Base-by-base conservation (phyloP, 371 early-diverging fungal species). In the Mortierella polycephala region DNA sequence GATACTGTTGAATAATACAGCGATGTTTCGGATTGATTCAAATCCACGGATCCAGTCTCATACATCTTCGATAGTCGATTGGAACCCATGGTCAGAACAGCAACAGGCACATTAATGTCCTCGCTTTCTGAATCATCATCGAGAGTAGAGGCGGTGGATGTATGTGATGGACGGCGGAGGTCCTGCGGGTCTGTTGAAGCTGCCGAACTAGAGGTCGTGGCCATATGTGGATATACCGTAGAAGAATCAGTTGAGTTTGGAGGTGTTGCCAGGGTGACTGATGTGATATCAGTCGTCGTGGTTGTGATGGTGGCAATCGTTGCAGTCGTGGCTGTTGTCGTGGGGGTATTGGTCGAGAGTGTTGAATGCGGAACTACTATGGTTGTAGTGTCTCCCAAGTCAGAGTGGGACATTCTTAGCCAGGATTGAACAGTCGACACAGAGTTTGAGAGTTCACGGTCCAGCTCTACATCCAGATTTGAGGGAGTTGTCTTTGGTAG, bases 121-220 rank as follows among this genome's bases (percentile, higher is more conserved):
- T 70, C 71, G 8, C 63, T 54, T 6, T 76, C 76, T 4, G 71
- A 71, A 18, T 67, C 76, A 18, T 64, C 76, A 45, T 71, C 76
- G 30, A 60, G 56, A 20, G 67, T 65, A 6, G 69, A 69, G 1
- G 41, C 53, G 11, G 53, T 41, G 2, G 69, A 65, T 11, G 60
- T 65, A 30, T 69, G 69, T 7, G 73, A 73, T 2, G 73, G 67
- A 13, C 67, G 73, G 0, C 73, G 54, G 21, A 55, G 42, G 9
- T 52, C 42, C n/a, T 55, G 54, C 0, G 58, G 8, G 2, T 44
- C 14, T 1, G 61, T 47, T n/a, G 52, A 50, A 0, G 44, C 46
- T 8, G 59, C 44, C 8, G 7, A 41, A 12, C 14, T 55, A 13
- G 51, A 16, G 5, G 60, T 51, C 12, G 18, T 51, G 57, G 6